A percentile compares a stretch with the other conserved stretches of the same genome.
Conservation (phyloP, 805 yeast species). For the Tetrapisispora taiwanensis region DNA sequence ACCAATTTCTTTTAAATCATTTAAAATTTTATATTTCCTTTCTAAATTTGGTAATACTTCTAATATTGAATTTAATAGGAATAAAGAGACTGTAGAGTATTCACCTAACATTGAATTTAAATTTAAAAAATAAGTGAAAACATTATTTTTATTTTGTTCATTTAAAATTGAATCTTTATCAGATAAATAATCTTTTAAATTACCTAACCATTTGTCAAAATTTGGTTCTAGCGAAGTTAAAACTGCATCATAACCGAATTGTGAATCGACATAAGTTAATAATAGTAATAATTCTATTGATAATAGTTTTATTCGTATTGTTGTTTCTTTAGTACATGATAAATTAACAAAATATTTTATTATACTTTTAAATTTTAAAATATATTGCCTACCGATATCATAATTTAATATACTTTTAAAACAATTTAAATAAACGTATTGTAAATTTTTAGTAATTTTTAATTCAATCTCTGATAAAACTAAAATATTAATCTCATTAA, state of each 20-base stretch:
- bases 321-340: slow-evolving; percentile 6
- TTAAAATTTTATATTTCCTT: slow-evolving; percentile 43
- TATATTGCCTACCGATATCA: slow-evolving; percentile 9
- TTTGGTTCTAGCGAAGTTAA: slow-evolving; percentile 5
- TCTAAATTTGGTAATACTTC: slow-evolving; percentile 31
- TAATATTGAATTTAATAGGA: slow-evolving; percentile 57
- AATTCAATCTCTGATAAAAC: slow-evolving; percentile 8
- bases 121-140: not conserved
- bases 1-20: slow-evolving; percentile 51
- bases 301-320: slow-evolving; percentile 14
- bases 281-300: slow-evolving; percentile 19
- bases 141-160: not conserved
- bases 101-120: slow-evolving; percentile 1
- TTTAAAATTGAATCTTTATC: slow-evolving; percentile 1
- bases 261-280: slow-evolving; percentile 20
- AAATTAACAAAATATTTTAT: slow-evolving; percentile 12
- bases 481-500: slow-evolving; percentile 10
- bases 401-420: slow-evolving; percentile 20
- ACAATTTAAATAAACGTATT: slow-evolving; percentile 22
- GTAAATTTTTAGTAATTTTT: slow-evolving; percentile 3
- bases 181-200: slow-evolving; percentile 3
- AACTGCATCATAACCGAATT: slow-evolving; percentile 18
- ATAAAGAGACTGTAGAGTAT: slow-evolving; percentile 9
- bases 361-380: slow-evolving; percentile 8
- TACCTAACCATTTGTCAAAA: slow-evolving; percentile 9